Percentiles rank a stretch among this genome's conserved stretches.
Evolutionary conservation across 2,329 filamentous ascomycete genomes (phyloP).

Genomic region (Penicillium sp.): DNA sequence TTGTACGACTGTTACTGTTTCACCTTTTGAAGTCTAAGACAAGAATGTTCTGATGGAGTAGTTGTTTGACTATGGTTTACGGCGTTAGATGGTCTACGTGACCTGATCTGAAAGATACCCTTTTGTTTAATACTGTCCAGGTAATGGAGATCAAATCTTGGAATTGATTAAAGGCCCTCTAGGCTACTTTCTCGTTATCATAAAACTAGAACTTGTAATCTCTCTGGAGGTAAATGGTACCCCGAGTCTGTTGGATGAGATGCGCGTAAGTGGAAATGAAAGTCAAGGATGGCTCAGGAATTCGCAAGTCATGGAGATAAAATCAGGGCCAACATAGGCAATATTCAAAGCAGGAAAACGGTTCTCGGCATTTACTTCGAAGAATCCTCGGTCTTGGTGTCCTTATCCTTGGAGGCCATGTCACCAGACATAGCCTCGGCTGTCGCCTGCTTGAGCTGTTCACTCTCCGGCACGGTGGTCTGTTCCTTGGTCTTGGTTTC

Average conservation of each 20-base stretch:
- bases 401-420: slow-evolving; percentile 30
- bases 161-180: background rate
- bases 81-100: slow-evolving; percentile 12
- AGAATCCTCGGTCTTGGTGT: slow-evolving; percentile 27
- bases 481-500: slow-evolving; percentile 69
- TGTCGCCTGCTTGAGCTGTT: slow-evolving; percentile 66
- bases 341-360: slow-evolving; percentile 2
- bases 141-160: slow-evolving; percentile 7
- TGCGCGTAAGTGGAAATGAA: background rate
- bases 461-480: slow-evolving; percentile 53
- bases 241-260: background rate
- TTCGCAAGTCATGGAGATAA: slow-evolving; percentile 1
- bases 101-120: slow-evolving; percentile 19
- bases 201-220: slow-evolving; percentile 1
- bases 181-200: slow-evolving; percentile 10
- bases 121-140: slow-evolving; percentile 7
- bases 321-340: background rate
- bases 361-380: slow-evolving; percentile 23
- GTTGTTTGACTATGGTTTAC: background rate
- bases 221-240: background rate
- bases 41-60: background rate
- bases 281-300: background rate
- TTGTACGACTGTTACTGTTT: background rate
- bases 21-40: background rate
- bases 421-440: slow-evolving; percentile 48